Conservation (phyloP, 768 basidiomycete species). For the Termitomyces sp. region DNA sequence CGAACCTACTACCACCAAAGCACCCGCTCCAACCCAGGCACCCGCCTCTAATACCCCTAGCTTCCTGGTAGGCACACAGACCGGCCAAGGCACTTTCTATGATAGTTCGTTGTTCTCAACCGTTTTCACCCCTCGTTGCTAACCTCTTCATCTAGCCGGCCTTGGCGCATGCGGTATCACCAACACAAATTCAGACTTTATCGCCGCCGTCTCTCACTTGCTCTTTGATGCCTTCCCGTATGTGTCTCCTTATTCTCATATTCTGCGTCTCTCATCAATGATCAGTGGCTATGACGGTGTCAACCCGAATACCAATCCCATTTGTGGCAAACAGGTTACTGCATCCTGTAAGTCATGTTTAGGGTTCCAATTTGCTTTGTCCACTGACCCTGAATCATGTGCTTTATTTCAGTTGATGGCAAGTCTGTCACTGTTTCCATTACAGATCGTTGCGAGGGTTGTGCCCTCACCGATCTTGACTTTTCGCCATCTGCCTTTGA, state of each 20-base stretch:
- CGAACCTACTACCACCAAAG: slow-evolving; percentile 8
- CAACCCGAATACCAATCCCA: slow-evolving; percentile 73
- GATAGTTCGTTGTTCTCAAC: slow-evolving; percentile 24
- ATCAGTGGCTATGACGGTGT: slow-evolving; percentile 45
- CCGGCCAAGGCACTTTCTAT: slow-evolving; percentile 56
- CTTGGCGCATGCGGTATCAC: slow-evolving; percentile 60
- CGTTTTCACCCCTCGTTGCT: background rate
- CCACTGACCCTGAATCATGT: background rate
- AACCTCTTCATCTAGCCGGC: slow-evolving; percentile 33
- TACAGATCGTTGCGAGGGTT: slow-evolving; percentile 61
- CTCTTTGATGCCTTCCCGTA: slow-evolving; percentile 61
- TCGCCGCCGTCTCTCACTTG: slow-evolving; percentile 50
- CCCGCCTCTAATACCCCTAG: slow-evolving; percentile 20
- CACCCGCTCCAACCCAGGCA: background rate
- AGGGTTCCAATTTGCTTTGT: background rate
- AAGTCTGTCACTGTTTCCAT: slow-evolving; percentile 42
- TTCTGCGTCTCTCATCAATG: background rate
- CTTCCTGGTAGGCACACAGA: slow-evolving; percentile 42
- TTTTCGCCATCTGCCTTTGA: slow-evolving; percentile 57
- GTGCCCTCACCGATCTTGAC: slow-evolving; percentile 50
- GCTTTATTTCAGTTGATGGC: slow-evolving; percentile 38
- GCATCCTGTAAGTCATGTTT: slow-evolving; percentile 40
- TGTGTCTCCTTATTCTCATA: slow-evolving; percentile 17
- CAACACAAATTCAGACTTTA: slow-evolving; percentile 44
- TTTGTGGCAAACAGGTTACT: slow-evolving; percentile 49